Evolutionary conservation across 768 basidiomycete species (phyloP).

Genomic region (Trametes cubensis): DNA sequence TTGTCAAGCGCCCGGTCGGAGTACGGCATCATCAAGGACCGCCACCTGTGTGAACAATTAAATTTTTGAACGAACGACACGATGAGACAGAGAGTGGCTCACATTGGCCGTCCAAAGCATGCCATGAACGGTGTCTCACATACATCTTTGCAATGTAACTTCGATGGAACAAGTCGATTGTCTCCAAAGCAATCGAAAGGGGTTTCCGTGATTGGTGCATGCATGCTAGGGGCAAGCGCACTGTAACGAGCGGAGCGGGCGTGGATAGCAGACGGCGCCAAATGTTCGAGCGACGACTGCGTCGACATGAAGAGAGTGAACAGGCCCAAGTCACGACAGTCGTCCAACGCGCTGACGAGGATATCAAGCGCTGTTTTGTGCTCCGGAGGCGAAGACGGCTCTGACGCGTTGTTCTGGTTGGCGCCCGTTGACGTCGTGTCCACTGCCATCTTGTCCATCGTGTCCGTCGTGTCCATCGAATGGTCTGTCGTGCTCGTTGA

Average conservation of each 20-base stretch:
- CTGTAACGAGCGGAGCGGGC: neutral
- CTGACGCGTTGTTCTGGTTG: neutral
- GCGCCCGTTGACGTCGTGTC: neutral
- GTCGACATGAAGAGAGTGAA: constrained; percentile 25
- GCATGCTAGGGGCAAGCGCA: neutral
- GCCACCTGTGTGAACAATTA: constrained; percentile 1
- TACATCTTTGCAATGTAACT: neutral
- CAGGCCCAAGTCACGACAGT: neutral
- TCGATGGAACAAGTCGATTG: neutral
- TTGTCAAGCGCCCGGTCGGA: neutral
- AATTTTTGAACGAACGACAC: too few relatives aligned
- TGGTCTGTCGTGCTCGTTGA: too few relatives aligned
- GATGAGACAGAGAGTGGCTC: neutral
- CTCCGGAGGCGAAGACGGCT: too few relatives aligned
- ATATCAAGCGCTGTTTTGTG: neutral
- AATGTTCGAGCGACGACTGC: neutral
- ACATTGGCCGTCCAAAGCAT: constrained; percentile 25
- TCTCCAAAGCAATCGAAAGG: constrained; percentile 23
- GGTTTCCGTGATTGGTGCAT: constrained; percentile 23
- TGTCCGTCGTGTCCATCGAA: too few relatives aligned
- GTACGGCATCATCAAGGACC: constrained; percentile 12
- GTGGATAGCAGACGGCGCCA: constrained; percentile 4
- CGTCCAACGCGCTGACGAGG: neutral
- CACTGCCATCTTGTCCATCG: neutral
- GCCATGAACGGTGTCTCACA: constrained; percentile 15